These are phyloP conservation scores for Penicillium salamii DNA, from an alignment of 495 filamentous ascomycete genomes.

Conservation along the genomic window DNA sequence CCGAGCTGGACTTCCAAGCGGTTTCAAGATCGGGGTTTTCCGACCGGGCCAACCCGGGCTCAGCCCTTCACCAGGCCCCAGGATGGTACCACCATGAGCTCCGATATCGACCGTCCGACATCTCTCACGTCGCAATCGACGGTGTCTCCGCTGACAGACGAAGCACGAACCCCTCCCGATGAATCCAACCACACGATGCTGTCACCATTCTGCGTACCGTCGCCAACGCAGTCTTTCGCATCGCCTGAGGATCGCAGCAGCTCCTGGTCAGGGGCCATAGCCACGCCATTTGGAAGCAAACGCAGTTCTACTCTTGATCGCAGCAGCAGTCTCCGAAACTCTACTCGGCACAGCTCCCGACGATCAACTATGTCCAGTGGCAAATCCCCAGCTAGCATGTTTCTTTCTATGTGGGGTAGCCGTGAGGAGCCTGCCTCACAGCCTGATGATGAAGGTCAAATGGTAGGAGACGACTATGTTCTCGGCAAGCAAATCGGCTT, in stretches of 20 bases:
- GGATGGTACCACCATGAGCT: constrained; percentile 16
- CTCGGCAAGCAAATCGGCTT: constrained; percentile 68
- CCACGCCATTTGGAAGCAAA: constrained; percentile 45
- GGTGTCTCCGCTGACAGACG: constrained; percentile 50
- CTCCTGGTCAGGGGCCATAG: constrained; percentile 42
- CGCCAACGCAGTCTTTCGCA: constrained; percentile 39
- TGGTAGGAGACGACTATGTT: constrained; percentile 69
- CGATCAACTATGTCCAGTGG: constrained; percentile 47
- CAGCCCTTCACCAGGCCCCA: constrained; percentile 21
- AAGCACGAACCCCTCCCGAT: constrained; percentile 52
- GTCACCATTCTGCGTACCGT: constrained; percentile 51
- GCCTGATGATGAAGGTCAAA: constrained; percentile 71
- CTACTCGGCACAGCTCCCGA: constrained; percentile 41
- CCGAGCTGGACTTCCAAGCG: constrained; percentile 24
- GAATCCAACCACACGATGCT: constrained; percentile 44
- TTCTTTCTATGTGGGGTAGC: constrained; percentile 56
- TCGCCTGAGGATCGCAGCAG: constrained; percentile 47
- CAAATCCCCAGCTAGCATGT: constrained; percentile 55
- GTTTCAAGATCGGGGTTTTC: constrained; percentile 23
- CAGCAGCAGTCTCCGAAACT: constrained; percentile 32
- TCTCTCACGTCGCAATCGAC: constrained; percentile 62
- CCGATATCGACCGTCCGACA: constrained; percentile 44
- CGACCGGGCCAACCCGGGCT: constrained; percentile 27
- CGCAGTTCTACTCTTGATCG: constrained; percentile 42
- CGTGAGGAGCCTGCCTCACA: constrained; percentile 40